Conservation (phyloP, 1,139 yeast genomes). For the Yamadazyma conglobata region DNA sequence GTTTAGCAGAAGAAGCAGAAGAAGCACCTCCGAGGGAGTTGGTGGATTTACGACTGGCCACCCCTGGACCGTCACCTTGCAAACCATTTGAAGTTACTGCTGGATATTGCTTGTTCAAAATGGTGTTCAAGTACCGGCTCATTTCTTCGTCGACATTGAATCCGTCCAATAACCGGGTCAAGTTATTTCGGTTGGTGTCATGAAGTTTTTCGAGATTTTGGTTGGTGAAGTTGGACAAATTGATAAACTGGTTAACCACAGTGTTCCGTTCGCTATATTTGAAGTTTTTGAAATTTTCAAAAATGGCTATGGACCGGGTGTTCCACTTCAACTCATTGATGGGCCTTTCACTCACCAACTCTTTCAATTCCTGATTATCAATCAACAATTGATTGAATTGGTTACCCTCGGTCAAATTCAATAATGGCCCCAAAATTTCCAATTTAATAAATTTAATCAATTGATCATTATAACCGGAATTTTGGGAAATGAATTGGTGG, state of each 20-base stretch:
- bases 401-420: slow-evolving; percentile 50
- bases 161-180: slow-evolving; percentile 57
- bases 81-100: slow-evolving; percentile 4
- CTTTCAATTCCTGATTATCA: slow-evolving; percentile 41
- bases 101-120: slow-evolving; percentile 24
- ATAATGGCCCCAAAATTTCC: slow-evolving; percentile 56
- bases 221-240: slow-evolving; percentile 62
- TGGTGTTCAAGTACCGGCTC: slow-evolving; percentile 34
- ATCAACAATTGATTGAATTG: slow-evolving; percentile 42
- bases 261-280: slow-evolving; percentile 66
- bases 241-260: slow-evolving; percentile 64
- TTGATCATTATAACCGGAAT: slow-evolving; percentile 50
- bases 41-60: neutral
- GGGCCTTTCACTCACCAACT: slow-evolving; percentile 23
- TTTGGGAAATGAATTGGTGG: slow-evolving; percentile 49
- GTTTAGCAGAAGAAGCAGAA: slow-evolving; percentile 1
- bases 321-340: slow-evolving; percentile 60
- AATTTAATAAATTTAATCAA: slow-evolving; percentile 50
- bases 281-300: slow-evolving; percentile 71
- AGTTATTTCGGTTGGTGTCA: slow-evolving; percentile 58
- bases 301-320: slow-evolving; percentile 71
- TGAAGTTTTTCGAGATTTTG: slow-evolving; percentile 31
- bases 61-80: no score
- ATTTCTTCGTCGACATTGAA: slow-evolving; percentile 39
- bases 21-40: neutral